Evolutionary conservation across 495 filamentous ascomycete genomes (phyloP).

Genomic region (Penicillium turbatum): DNA sequence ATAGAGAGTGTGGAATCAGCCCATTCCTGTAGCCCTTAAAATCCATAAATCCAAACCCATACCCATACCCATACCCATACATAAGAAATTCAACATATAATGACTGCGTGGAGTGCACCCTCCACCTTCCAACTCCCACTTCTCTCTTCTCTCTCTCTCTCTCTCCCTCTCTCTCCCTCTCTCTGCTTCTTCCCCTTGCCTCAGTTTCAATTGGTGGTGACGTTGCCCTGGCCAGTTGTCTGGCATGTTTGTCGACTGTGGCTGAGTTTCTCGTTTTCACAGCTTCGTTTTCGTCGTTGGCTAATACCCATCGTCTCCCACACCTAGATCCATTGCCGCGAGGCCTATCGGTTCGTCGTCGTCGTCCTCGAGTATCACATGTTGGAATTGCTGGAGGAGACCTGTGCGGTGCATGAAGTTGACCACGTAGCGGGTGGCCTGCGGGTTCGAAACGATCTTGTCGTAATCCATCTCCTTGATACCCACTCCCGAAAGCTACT

Average conservation of each 20-base stretch:
- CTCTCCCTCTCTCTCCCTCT: neutral
- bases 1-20: neutral
- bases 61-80: no score
- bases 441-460: neutral
- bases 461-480: neutral
- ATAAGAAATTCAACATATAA: neutral
- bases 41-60: neutral
- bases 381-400: neutral
- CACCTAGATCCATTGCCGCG: neutral
- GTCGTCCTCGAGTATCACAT: neutral
- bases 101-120: neutral
- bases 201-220: neutral
- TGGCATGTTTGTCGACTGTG: neutral
- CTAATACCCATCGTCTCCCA: neutral
- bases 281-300: neutral
- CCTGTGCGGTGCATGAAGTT: neutral
- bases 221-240: neutral
- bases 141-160: no score
- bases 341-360: neutral
- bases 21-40: neutral
- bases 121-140: no score
- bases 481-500: no score
- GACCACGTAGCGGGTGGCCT: constrained; percentile 1
- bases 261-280: neutral
- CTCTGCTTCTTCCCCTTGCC: neutral